These are phyloP conservation scores for Botrytis fragariae DNA, from an alignment of 2,329 filamentous ascomycete genomes.

Conservation along the genomic window DNA sequence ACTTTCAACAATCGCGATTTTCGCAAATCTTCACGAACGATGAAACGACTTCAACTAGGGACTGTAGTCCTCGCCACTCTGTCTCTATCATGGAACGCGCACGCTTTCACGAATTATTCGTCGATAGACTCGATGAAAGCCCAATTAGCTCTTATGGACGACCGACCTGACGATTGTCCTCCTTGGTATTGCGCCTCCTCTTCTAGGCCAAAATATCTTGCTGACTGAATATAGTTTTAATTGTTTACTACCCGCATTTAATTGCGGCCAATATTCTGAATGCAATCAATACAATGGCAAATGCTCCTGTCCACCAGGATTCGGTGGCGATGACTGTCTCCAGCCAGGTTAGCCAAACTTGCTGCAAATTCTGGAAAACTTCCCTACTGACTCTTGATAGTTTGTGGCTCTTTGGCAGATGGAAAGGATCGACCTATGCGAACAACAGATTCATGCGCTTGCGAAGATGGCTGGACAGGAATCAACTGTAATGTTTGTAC, in stretches of 20 bases:
- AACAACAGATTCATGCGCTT: slow-evolving; percentile 70
- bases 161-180: slow-evolving; percentile 73
- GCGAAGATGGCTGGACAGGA: slow-evolving; percentile 89
- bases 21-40: slow-evolving; percentile 18
- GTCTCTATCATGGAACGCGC: slow-evolving; percentile 43
- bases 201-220: background rate
- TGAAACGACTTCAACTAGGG: slow-evolving; percentile 31
- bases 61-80: slow-evolving; percentile 36
- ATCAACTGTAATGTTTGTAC: slow-evolving; percentile 98
- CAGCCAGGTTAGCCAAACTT: slow-evolving; percentile 59
- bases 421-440: slow-evolving; percentile 77
- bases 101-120: slow-evolving; percentile 55
- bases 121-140: slow-evolving; percentile 59
- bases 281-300: slow-evolving; percentile 91
- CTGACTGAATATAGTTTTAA: slow-evolving; percentile 69
- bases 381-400: slow-evolving; percentile 39
- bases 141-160: slow-evolving; percentile 68
- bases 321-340: slow-evolving; percentile 91
- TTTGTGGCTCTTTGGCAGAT: slow-evolving; percentile 84
- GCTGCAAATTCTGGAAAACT: background rate
- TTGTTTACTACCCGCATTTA: slow-evolving; percentile 89
- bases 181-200: slow-evolving; percentile 58
- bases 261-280: slow-evolving; percentile 83
- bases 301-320: slow-evolving; percentile 88
- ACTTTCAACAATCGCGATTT: slow-evolving; percentile 21